A percentile compares a stretch with the other conserved stretches of the same genome.
Evolutionary conservation across 2,329 filamentous ascomycete species (phyloP).

Genomic region (Cladosporium sp.): DNA sequence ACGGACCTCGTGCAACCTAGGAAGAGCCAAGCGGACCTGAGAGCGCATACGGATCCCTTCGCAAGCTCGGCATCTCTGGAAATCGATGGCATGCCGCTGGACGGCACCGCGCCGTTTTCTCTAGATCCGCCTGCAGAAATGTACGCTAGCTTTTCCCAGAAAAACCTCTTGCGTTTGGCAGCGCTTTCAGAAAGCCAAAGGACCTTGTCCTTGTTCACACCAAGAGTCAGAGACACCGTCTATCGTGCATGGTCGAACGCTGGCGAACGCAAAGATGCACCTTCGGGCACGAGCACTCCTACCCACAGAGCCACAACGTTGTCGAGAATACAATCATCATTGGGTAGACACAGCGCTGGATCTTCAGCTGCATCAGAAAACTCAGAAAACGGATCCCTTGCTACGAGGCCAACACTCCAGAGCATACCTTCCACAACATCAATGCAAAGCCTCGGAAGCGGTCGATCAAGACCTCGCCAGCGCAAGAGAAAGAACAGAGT

Average conservation of each 20-base stretch:
- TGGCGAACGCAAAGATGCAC: slow-evolving; percentile 61
- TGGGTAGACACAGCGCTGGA: slow-evolving; percentile 53
- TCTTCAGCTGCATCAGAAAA: slow-evolving; percentile 52
- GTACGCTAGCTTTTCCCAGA: slow-evolving; percentile 89
- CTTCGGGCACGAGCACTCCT: slow-evolving; percentile 39
- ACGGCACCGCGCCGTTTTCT: slow-evolving; percentile 64
- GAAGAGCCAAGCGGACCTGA: slow-evolving; percentile 37
- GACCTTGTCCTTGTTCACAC: slow-evolving; percentile 86
- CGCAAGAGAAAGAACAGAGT: slow-evolving; percentile 80
- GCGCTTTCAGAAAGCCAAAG: slow-evolving; percentile 82
- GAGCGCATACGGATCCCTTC: slow-evolving; percentile 29
- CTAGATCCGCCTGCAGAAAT: slow-evolving; percentile 75
- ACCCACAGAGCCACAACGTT: slow-evolving; percentile 40
- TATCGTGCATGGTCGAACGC: slow-evolving; percentile 88
- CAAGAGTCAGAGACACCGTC: slow-evolving; percentile 81
- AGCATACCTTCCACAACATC: slow-evolving; percentile 54
- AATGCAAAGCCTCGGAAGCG: slow-evolving; percentile 52
- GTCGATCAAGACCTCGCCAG: slow-evolving; percentile 54
- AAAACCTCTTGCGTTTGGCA: slow-evolving; percentile 80
- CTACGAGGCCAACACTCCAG: slow-evolving; percentile 64
- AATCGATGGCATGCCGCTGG: slow-evolving; percentile 66
- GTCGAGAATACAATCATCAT: slow-evolving; percentile 42
- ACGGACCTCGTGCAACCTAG: slow-evolving; percentile 34
- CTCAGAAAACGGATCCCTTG: slow-evolving; percentile 54
- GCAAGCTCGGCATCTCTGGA: slow-evolving; percentile 59